These are phyloP conservation scores for Westerdykella aurantiaca DNA, from an alignment of 2,329 filamentous ascomycete genomes.

Conservation along the genomic window DNA sequence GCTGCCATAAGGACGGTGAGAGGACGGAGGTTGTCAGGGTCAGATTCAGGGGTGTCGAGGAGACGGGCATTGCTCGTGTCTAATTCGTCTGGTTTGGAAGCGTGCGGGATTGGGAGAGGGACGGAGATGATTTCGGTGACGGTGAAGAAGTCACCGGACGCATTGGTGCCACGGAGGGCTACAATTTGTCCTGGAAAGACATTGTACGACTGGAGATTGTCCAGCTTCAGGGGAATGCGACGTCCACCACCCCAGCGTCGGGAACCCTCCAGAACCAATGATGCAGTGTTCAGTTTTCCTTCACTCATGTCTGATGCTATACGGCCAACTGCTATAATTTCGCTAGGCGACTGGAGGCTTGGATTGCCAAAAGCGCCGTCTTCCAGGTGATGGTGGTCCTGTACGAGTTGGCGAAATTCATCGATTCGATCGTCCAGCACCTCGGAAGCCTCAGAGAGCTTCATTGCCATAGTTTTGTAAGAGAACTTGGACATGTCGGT, in stretches of 20 bases:
- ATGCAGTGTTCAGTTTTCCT: conserved; percentile 78
- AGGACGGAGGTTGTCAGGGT: conserved; percentile 52
- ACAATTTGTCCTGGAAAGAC: conserved; percentile 96
- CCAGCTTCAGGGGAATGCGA: conserved; percentile 72
- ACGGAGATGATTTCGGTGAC: conserved; percentile 70
- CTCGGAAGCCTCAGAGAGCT: conserved; percentile 84
- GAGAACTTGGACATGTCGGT: conserved; percentile 85
- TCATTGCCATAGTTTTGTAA: conserved; percentile 94
- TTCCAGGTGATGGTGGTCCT: conserved; percentile 68
- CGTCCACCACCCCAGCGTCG: conserved; percentile 75
- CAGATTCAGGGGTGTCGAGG: conserved; percentile 53
- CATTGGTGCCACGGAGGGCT: conserved; percentile 78
- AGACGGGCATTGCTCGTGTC: conserved; percentile 65
- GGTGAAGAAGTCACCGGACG: conserved; percentile 75
- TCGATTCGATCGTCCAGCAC: conserved; percentile 94
- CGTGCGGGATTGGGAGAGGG: conserved; percentile 69
- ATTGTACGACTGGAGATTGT: conserved; percentile 62
- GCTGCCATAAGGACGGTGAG: conserved; percentile 72
- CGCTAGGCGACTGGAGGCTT: conserved; percentile 73
- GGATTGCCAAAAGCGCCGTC: conserved; percentile 82
- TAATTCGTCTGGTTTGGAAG: conserved; percentile 61
- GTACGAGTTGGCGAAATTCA: conserved; percentile 70
- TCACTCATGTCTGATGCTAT: conserved; percentile 85
- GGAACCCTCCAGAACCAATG: conserved; percentile 82
- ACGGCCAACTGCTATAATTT: conserved; percentile 83